A percentile compares a stretch with the other conserved stretches of the same genome.
phyloP scores from a whole-genome alignment of 73 alveolate genomes.

The Stentor coeruleus region DNA sequence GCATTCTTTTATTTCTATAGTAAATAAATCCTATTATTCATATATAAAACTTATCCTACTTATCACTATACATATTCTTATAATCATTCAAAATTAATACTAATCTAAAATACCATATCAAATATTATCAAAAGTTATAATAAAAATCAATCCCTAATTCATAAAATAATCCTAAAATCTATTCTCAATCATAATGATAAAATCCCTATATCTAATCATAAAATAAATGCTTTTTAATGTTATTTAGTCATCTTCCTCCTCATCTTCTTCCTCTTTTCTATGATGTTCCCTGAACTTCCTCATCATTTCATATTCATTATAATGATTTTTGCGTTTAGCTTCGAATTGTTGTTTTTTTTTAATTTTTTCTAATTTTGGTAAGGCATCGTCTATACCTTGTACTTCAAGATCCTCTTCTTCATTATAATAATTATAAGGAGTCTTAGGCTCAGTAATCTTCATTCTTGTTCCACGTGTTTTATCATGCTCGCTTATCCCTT shows the following conservation, averaged over 20 bases:
- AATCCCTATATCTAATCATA: no score
- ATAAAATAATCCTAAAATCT: no score
- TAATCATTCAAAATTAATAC: no score
- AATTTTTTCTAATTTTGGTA: neutral
- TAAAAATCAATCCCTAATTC: no score
- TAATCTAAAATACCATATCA: no score
- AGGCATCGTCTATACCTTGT: conserved; percentile 19
- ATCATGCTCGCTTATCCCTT: conserved; percentile 47
- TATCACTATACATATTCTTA: no score
- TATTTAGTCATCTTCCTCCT: neutral
- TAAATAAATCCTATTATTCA: no score
- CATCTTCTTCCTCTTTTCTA: neutral
- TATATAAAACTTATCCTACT: no score
- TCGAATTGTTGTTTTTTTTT: neutral
- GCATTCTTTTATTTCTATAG: no score
- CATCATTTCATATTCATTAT: conserved; percentile 11
- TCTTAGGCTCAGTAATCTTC: conserved; percentile 56
- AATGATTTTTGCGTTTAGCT: neutral
- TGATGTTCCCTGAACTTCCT: neutral
- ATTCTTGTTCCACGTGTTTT: conserved; percentile 50
- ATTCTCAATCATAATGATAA: no score
- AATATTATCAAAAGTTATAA: no score
- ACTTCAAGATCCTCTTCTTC: conserved; percentile 32
- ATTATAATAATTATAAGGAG: conserved; percentile 48
- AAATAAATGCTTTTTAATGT: no score